A percentile compares a stretch with the other conserved stretches of the same genome.
Conservation (phyloP, 2,329 filamentous ascomycete genomes). For the Nectriaceae sp. region DNA sequence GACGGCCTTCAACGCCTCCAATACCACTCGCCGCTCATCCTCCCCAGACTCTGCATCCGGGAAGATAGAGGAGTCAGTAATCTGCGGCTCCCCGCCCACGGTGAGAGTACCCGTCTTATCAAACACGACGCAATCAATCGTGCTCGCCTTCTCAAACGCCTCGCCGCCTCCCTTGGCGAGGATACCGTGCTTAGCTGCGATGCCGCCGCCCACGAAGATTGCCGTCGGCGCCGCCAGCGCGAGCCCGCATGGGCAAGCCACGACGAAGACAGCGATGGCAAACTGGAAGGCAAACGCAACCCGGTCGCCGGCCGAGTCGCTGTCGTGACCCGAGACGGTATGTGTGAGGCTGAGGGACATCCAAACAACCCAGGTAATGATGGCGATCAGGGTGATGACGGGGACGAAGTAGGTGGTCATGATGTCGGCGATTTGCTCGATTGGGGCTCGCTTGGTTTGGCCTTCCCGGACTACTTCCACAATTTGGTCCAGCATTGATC, state of each 20-base stretch:
- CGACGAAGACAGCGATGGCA: conserved; percentile 83
- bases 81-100: conserved; percentile 68
- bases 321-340: conserved; percentile 56
- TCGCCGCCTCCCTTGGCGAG: conserved; percentile 83
- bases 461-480: conserved; percentile 76
- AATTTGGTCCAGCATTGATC: conserved; percentile 79
- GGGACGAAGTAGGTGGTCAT: conserved; percentile 79
- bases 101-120: conserved; percentile 89
- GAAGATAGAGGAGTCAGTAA: conserved; percentile 57
- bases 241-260: conserved; percentile 83
- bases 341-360: conserved; percentile 63
- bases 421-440: conserved; percentile 72
- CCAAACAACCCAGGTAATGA: conserved; percentile 74
- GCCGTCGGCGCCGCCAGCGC: conserved; percentile 85
- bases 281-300: conserved; percentile 77
- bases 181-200: conserved; percentile 79
- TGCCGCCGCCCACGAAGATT: conserved; percentile 78
- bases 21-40: conserved; percentile 34
- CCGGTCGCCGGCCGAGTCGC: conserved; percentile 64
- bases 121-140: conserved; percentile 77
- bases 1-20: conserved; percentile 59
- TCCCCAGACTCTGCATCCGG: conserved; percentile 27
- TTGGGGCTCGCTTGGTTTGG: conserved; percentile 72
- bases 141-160: conserved; percentile 82
- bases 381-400: conserved; percentile 67